phyloP scores from a whole-genome alignment of 768 basidiomycete genomes.

The Nidularia pulvinata region DNA sequence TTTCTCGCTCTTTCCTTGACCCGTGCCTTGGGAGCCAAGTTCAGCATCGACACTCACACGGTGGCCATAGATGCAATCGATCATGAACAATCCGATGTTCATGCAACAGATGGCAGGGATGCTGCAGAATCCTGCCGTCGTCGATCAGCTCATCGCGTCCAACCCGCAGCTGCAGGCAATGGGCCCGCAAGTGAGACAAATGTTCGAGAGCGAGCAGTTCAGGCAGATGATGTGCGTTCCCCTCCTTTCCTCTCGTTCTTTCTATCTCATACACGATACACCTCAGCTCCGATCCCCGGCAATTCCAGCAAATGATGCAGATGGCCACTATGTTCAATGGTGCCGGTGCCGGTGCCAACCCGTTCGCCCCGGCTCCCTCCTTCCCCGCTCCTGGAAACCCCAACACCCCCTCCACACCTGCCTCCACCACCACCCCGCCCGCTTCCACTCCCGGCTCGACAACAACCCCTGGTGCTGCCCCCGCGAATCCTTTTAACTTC shows the following conservation, averaged over 20 bases:
- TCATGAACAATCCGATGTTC: conserved; percentile 88
- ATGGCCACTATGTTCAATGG: conserved; percentile 61
- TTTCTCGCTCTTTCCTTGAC: conserved; percentile 3
- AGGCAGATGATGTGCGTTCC: conserved; percentile 69
- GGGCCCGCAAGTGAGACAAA: conserved; percentile 78
- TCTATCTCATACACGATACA: background rate
- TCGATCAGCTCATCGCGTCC: conserved; percentile 83
- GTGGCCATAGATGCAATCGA: conserved; percentile 62
- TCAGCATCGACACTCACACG: conserved; percentile 1
- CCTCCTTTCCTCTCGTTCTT: background rate
- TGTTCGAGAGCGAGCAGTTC: conserved; percentile 78
- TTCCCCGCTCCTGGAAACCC: conserved; percentile 62
- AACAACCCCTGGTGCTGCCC: conserved; percentile 11
- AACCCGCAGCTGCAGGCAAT: conserved; percentile 79
- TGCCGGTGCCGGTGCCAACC: conserved; percentile 21
- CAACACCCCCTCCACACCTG: conserved; percentile 17
- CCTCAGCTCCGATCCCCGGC: conserved; percentile 72
- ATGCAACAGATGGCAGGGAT: conserved; percentile 84
- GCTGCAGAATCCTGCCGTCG: conserved; percentile 86
- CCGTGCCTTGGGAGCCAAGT: background rate
- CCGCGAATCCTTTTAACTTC: conserved; percentile 16
- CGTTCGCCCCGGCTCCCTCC: conserved; percentile 11
- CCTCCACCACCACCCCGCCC: conserved; percentile 17
- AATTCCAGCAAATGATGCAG: conserved; percentile 72
- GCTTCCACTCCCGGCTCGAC: conserved; percentile 13